Base-by-base conservation (phyloP, 1,284 basidiomycete species). In the Termitomyces sp. region DNA sequence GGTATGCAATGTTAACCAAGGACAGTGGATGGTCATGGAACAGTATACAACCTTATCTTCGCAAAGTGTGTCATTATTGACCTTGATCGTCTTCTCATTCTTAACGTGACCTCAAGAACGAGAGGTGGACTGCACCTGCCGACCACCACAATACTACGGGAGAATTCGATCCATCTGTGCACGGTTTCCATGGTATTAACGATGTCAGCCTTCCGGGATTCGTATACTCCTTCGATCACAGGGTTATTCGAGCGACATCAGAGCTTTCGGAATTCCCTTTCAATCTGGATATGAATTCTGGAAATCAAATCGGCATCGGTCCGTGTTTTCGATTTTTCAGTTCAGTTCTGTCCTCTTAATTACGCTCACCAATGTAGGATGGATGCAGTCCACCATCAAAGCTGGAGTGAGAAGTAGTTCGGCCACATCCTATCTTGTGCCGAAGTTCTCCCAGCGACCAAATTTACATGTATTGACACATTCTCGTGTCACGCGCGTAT, bases 121-220 rank as follows among this genome's bases (percentile, higher is more conserved):
- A 66, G 52, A 59, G 46, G 28, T 63, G 61, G 52, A 58, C 59
- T 16, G 45, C 42, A 3, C 59, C 63, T 0, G 59, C 52, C 0
- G 63, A 64, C 55, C 45, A 58, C n/a, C 64, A 65, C 42, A 58
- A 65, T 28, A 64, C 57, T 33, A 58, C 57, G 0, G 63, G 62
- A 3, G 57, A 66, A 53, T 66, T 58, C 45, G 51, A 68, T 45
- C 64, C 65, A 0, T 31, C 48, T 5, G 55, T 65, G 1, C 66
- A 68, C 24, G 59, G 64, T 10, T 58, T 62, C 35, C 53, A 53
- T 1, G 66, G 66, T 3, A 58, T 60, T 3, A 63, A 62, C n/a
- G 53, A 59, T n/a, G 62, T 66, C 37, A 65, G 56, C 26, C 59
- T 66, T n/a, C 57, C 59, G 3, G 59, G 57, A 9, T 56, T 54